Evolutionary conservation across 768 basidiomycete species (phyloP).

Genomic region (Mycena polygramma): DNA sequence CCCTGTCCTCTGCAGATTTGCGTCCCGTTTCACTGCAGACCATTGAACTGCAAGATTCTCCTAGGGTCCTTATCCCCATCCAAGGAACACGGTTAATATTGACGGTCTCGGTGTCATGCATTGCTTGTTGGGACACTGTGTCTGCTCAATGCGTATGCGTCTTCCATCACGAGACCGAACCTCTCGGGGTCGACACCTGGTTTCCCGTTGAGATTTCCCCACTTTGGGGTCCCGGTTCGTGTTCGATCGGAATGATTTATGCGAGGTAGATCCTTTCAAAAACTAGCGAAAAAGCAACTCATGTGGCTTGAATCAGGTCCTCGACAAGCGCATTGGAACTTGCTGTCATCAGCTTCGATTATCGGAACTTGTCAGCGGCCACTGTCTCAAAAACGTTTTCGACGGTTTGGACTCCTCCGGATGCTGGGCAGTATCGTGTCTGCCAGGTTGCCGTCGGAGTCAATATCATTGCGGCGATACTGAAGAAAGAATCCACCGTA

Average conservation of each 20-base stretch:
- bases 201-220: neutral
- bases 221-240: neutral
- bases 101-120: neutral
- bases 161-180: neutral
- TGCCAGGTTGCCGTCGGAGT: neutral
- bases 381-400: neutral
- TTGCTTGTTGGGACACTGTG: constrained; percentile 6
- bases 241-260: neutral
- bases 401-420: neutral
- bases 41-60: neutral
- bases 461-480: neutral
- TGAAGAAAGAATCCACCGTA: neutral
- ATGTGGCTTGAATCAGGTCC: neutral
- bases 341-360: neutral
- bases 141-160: neutral
- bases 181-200: neutral
- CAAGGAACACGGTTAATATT: constrained; percentile 2
- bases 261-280: neutral
- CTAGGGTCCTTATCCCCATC: neutral
- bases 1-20: neutral
- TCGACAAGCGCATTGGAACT: neutral
- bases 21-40: neutral
- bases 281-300: neutral
- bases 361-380: neutral
- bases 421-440: neutral